Evolutionary conservation across 164 flowering plant genomes (phyloP), one percentile per base, ranked within the genome.

Genomic region (Nelumbo lutea): DNA sequence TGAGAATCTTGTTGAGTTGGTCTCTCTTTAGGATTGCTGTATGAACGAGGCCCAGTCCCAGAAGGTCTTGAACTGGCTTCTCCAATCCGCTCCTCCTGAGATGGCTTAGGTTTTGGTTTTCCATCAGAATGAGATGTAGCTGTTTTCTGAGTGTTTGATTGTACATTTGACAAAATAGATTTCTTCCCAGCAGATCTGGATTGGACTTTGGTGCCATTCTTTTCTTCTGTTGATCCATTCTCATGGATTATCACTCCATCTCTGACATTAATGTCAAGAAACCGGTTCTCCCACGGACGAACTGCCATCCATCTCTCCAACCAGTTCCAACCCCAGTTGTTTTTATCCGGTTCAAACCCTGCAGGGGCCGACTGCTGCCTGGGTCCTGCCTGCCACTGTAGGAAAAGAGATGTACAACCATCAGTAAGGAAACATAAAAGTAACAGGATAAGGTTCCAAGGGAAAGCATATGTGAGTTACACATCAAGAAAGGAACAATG

Each of bases 281-380:
- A 84, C 50, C 94, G 88, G 53, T 87, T 87, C 68, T 88, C 93
- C 93, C 90, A 88, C 10, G 90, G 93, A 46, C 93, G 89, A 48
- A 86, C 90, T 60, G 90, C 90, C 93, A 87, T 87, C 94, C 91
- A 87, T 71, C 91, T 83, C 78, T 88, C 94, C 80, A 87, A 76
- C 94, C 91, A 87, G 75, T 84, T 88, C 91, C 91, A 88, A n/a
- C 90, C 90, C 94, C 90, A 85, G 80, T 77, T 84, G 79, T 81
- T 84, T 77, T 85, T 84, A 79, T 86, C 88, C 14, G 90, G 90
- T 77, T 86, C 81, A 76, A 83, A 86, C 62, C 84, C 84, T 56
- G 84, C 61, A 9, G 73, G 72, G 27, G 78, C 75, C 65, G 77
- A 72, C 62, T 74, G 81, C 83, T 83, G 90, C 59, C 87, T 83